Evolutionary conservation across 2,329 filamentous ascomycete species (phyloP).

Genomic region (Penicillium sp.): DNA sequence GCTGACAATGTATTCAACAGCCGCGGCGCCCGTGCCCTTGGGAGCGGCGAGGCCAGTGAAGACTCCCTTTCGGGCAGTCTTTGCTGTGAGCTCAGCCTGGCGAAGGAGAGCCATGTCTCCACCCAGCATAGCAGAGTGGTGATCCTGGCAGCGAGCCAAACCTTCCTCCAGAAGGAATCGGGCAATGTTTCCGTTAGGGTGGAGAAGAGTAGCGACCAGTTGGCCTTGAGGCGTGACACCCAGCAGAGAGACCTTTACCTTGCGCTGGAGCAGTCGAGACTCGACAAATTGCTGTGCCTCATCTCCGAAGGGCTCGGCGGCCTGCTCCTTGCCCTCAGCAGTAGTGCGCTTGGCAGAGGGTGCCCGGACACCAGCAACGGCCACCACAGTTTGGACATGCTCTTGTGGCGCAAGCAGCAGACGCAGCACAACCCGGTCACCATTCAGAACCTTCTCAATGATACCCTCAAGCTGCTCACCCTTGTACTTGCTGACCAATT

Average conservation of each 20-base stretch:
- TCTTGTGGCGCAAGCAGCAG: slow-evolving; percentile 78
- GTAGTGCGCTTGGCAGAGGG: slow-evolving; percentile 87
- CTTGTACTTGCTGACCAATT: slow-evolving; percentile 80
- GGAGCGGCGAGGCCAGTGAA: slow-evolving; percentile 76
- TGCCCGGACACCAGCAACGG: slow-evolving; percentile 84
- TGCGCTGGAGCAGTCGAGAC: slow-evolving; percentile 78
- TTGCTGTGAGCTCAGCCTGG: slow-evolving; percentile 82
- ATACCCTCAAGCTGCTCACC: slow-evolving; percentile 81
- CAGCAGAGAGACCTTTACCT: slow-evolving; percentile 78
- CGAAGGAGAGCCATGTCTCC: slow-evolving; percentile 83
- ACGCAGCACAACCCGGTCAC: slow-evolving; percentile 84
- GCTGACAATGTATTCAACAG: slow-evolving; percentile 76
- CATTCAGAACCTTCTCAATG: slow-evolving; percentile 87
- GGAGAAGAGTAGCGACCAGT: slow-evolving; percentile 82
- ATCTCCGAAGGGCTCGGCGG: slow-evolving; percentile 86
- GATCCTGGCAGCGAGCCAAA: slow-evolving; percentile 89
- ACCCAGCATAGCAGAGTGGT: slow-evolving; percentile 90
- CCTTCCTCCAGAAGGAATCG: slow-evolving; percentile 87
- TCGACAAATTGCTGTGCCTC: slow-evolving; percentile 90
- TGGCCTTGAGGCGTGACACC: slow-evolving; percentile 89
- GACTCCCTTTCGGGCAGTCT: slow-evolving; percentile 72
- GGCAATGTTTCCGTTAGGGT: slow-evolving; percentile 90
- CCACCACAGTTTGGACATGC: slow-evolving; percentile 84
- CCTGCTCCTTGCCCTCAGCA: slow-evolving; percentile 75
- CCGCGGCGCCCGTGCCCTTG: slow-evolving; percentile 61